Percentiles rank a stretch among this genome's conserved stretches.
Conservation (phyloP, 208 protist species). For the Spongospora subterranea region DNA sequence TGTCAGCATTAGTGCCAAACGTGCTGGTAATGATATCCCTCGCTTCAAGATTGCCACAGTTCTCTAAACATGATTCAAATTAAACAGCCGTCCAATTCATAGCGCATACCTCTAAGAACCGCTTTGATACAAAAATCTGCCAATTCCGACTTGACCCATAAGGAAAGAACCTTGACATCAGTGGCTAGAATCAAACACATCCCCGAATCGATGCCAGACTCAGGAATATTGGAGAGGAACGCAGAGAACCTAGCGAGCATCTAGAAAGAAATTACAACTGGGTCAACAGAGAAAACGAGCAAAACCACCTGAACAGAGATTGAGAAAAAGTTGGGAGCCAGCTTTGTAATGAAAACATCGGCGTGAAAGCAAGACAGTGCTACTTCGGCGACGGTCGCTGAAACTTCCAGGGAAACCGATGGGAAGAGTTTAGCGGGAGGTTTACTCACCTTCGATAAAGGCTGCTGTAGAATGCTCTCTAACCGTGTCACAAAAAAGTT, state of each 20-base stretch:
- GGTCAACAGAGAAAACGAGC: background rate
- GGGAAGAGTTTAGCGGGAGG: background rate
- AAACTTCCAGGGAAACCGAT: background rate
- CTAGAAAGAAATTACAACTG: background rate
- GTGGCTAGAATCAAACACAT: background rate
- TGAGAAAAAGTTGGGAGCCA: slow-evolving; percentile 2
- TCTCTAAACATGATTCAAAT: background rate
- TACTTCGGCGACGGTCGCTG: background rate
- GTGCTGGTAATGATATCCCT: background rate
- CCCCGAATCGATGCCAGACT: background rate
- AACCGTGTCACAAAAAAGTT: background rate
- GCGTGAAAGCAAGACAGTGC: background rate
- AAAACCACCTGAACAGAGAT: background rate
- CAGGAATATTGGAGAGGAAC: background rate
- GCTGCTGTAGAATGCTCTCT: background rate
- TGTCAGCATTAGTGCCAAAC: background rate
- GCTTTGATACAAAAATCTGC: background rate
- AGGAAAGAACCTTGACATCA: background rate
- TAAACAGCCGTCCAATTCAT: background rate
- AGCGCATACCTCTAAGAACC: background rate
- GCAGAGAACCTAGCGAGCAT: background rate
- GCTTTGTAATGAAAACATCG: slow-evolving; percentile 13
- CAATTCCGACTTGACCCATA: background rate
- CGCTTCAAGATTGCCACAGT: background rate
- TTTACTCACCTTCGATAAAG: background rate